These are phyloP conservation scores for Colletotrichum sp. DNA, from an alignment of 2,329 filamentous ascomycete species.

Conservation along the genomic window DNA sequence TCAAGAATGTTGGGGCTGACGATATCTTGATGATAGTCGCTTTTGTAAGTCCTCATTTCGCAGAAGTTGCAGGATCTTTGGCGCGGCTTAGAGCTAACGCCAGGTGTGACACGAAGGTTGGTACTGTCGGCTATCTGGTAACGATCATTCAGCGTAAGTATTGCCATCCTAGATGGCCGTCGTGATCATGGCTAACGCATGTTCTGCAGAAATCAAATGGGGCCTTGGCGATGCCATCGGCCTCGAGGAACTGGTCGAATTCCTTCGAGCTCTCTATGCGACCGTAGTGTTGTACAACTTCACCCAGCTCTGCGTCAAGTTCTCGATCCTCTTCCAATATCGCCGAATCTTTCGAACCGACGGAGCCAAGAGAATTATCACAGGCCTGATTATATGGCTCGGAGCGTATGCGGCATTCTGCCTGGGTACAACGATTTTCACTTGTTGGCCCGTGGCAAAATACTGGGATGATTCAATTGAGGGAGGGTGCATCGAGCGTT, in stretches of 20 bases:
- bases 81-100: not conserved
- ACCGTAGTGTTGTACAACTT: conserved; percentile 29
- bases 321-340: conserved; percentile 33
- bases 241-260: conserved; percentile 17
- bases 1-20: conserved; percentile 14
- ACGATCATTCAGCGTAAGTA: not conserved
- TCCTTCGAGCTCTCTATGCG: conserved; percentile 26
- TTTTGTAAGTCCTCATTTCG: conserved; percentile 5
- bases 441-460: conserved; percentile 29
- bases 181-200: not conserved
- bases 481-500: conserved; percentile 29
- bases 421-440: conserved; percentile 27
- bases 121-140: not conserved
- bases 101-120: not conserved
- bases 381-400: conserved; percentile 26
- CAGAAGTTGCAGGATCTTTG: not conserved
- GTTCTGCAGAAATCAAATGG: conserved; percentile 25
- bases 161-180: not conserved
- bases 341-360: conserved; percentile 28
- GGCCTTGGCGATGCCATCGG: conserved; percentile 25
- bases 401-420: conserved; percentile 26
- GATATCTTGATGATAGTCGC: conserved; percentile 15
- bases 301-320: conserved; percentile 29
- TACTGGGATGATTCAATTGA: conserved; percentile 29
- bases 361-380: conserved; percentile 25